These are phyloP conservation scores for Phytophthora rubi DNA, from an alignment of 352 stramenopile species.

Conservation along the genomic window DNA sequence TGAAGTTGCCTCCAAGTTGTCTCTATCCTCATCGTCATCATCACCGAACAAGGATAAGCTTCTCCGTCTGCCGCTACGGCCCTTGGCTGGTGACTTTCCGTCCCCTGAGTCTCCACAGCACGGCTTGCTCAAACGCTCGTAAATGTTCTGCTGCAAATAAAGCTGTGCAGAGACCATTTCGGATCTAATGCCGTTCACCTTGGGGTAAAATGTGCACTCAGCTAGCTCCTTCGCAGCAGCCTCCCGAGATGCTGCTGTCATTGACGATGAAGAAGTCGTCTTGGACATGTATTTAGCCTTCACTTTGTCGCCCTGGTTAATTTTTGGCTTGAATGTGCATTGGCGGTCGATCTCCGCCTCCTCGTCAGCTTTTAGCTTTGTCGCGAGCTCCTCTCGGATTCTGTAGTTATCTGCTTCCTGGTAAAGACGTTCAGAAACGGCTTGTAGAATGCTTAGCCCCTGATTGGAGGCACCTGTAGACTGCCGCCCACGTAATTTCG, in stretches of 20 bases:
- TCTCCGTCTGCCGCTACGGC: constrained; percentile 29
- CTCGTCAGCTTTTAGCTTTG: constrained; percentile 69
- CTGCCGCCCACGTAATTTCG: constrained; percentile 61
- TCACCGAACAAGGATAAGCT: constrained; percentile 43
- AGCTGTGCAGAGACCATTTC: constrained; percentile 87
- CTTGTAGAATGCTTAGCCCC: constrained; percentile 34
- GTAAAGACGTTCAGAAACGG: constrained; percentile 75
- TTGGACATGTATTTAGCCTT: constrained; percentile 81
- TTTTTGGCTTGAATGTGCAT: constrained; percentile 78
- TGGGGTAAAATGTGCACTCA: constrained; percentile 81
- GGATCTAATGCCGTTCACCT: constrained; percentile 74
- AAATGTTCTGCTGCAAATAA: constrained; percentile 88
- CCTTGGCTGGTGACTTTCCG: constrained; percentile 26
- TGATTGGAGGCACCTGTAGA: constrained; percentile 19
- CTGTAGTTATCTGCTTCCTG: constrained; percentile 82
- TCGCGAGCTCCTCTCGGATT: constrained; percentile 69
- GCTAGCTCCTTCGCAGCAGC: constrained; percentile 65
- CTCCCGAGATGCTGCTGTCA: constrained; percentile 65
- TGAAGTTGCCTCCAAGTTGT: constrained; percentile 29
- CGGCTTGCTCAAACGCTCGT: constrained; percentile 77
- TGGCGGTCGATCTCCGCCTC: constrained; percentile 74
- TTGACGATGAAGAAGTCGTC: constrained; percentile 39
- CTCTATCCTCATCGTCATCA: constrained; percentile 41
- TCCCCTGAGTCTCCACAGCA: constrained; percentile 39
- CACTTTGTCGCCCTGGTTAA: constrained; percentile 69